These are phyloP conservation scores for Annulohypoxylon stygium DNA, from an alignment of 495 filamentous ascomycete genomes.

Conservation along the genomic window DNA sequence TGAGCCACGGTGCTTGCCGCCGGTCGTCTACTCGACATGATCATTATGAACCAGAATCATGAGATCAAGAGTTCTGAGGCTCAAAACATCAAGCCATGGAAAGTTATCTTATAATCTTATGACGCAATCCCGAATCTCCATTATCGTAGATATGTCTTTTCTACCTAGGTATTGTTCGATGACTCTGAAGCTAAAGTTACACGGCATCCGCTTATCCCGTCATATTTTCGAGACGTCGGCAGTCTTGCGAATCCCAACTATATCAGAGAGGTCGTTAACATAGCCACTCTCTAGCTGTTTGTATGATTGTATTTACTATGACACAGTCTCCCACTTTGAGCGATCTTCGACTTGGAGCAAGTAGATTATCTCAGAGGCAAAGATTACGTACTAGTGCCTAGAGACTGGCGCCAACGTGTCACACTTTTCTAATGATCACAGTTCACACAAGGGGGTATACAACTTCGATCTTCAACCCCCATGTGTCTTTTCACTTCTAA, in stretches of 20 bases:
- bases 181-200: neutral
- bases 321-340: neutral
- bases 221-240: neutral
- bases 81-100: neutral
- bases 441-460: neutral
- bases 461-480: neutral
- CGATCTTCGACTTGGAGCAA: no score
- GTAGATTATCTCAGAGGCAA: no score
- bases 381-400: no score
- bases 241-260: neutral
- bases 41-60: slow-evolving; percentile 3
- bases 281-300: neutral
- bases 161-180: slow-evolving; percentile 1
- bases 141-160: neutral
- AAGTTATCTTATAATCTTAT: neutral
- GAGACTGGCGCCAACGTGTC: no score
- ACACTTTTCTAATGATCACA: no score
- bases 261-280: neutral
- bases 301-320: neutral
- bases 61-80: neutral
- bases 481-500: no score
- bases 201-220: neutral
- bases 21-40: neutral
- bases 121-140: neutral
- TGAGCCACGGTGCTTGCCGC: slow-evolving; percentile 8